Conservation (phyloP, 306 rosid species). For the Astragalus glycyphyllos region DNA sequence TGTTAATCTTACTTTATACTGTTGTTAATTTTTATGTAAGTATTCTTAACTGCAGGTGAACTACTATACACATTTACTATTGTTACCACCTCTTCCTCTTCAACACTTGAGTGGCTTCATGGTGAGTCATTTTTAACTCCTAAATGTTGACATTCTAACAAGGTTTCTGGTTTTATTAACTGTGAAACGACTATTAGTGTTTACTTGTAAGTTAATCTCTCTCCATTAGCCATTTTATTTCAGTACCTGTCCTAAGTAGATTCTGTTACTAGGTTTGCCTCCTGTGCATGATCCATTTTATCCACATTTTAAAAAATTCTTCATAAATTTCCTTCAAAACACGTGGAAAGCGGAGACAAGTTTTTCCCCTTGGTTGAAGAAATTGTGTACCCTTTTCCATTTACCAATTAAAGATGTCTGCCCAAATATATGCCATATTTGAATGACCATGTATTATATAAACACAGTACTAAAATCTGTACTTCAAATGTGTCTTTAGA, state of each 20-base stretch:
- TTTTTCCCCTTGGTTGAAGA: too few species aligned
- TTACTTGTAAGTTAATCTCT: too few species aligned
- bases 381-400: too few species aligned
- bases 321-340: too few species aligned
- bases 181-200: neutral
- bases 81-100: slow-evolving; percentile 78
- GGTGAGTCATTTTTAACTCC: slow-evolving; percentile 63
- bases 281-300: too few species aligned
- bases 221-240: too few species aligned
- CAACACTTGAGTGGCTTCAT: slow-evolving; percentile 85
- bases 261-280: too few species aligned
- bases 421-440: slow-evolving; percentile 33
- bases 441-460: slow-evolving; percentile 29
- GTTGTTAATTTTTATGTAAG: slow-evolving; percentile 17
- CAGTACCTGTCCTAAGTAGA: too few species aligned
- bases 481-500: slow-evolving; percentile 54
- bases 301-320: too few species aligned
- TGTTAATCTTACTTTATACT: slow-evolving; percentile 1
- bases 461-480: slow-evolving; percentile 13
- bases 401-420: slow-evolving; percentile 7
- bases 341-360: too few species aligned
- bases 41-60: slow-evolving; percentile 62
- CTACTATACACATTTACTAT: slow-evolving; percentile 74
- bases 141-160: slow-evolving; percentile 29
- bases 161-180: slow-evolving; percentile 17